Evolutionary conservation across 1,284 basidiomycete species (phyloP).

Genomic region (Entoloma clypeatum): DNA sequence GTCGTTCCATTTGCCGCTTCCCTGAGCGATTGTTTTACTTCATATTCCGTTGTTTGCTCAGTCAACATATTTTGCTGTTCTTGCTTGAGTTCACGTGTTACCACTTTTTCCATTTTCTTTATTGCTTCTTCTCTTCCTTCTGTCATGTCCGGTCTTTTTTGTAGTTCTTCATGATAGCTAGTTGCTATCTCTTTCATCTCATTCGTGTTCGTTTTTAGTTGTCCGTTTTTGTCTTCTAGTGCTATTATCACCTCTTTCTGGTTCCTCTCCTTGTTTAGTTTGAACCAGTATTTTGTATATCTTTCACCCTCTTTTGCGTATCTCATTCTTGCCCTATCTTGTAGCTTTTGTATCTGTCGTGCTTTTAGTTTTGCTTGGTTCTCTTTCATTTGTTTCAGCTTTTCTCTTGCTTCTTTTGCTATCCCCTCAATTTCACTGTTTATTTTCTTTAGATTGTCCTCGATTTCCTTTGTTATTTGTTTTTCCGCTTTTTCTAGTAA

Average conservation of each 20-base stretch:
- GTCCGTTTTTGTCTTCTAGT: constrained; percentile 14
- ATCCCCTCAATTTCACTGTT: too few relatives aligned
- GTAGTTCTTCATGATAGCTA: constrained; percentile 23
- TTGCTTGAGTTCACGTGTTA: constrained; percentile 2
- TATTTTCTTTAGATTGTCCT: too few relatives aligned
- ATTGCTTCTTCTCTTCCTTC: constrained; percentile 4
- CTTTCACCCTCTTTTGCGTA: constrained; percentile 31
- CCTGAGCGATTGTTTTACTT: constrained; percentile 17
- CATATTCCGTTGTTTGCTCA: constrained; percentile 11
- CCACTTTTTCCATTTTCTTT: constrained; percentile 8
- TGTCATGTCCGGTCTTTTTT: constrained; percentile 6
- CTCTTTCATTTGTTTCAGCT: too few relatives aligned
- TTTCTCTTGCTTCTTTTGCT: too few relatives aligned
- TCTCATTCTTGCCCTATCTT: too few relatives aligned
- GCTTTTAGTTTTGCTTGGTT: too few relatives aligned
- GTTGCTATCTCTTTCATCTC: constrained; percentile 23
- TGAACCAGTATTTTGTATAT: constrained; percentile 30
- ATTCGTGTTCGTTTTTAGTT: constrained; percentile 1
- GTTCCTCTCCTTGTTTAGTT: constrained; percentile 21
- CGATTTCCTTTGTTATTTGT: too few relatives aligned
- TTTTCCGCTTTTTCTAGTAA: too few relatives aligned
- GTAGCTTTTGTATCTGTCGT: too few relatives aligned
- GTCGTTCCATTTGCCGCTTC: constrained; percentile 22
- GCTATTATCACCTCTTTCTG: constrained; percentile 23
- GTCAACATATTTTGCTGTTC: constrained; percentile 10